Percentiles rank a stretch among this genome's conserved stretches.
Evolutionary conservation across 2,329 filamentous ascomycete genomes (phyloP).

Genomic region (Davidsoniella eucalypti): DNA sequence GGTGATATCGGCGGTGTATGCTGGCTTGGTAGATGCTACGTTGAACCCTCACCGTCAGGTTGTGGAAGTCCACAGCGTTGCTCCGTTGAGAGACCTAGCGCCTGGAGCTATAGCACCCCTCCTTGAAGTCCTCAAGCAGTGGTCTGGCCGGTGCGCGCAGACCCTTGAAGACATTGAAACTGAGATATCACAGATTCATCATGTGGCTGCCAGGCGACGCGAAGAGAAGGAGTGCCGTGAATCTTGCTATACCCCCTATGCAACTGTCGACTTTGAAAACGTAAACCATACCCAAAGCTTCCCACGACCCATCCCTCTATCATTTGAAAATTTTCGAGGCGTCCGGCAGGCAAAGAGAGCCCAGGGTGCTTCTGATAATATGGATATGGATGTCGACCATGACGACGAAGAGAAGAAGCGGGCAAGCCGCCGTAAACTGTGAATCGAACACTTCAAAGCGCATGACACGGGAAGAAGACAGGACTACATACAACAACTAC

Average conservation of each 20-base stretch:
- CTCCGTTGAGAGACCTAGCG: constrained; percentile 71
- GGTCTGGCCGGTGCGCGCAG: constrained; percentile 61
- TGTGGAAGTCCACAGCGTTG: constrained; percentile 64
- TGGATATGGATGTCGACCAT: constrained; percentile 39
- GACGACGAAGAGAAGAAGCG: constrained; percentile 33
- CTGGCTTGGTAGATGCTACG: constrained; percentile 63
- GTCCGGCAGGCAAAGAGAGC: constrained; percentile 8
- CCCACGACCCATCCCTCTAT: no score
- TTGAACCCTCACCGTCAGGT: constrained; percentile 62
- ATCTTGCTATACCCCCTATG: background rate
- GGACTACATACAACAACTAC: no score
- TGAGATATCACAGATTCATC: constrained; percentile 39
- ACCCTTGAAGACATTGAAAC: constrained; percentile 60
- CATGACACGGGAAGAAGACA: background rate
- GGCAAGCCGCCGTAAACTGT: constrained; percentile 38
- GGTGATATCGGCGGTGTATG: constrained; percentile 76
- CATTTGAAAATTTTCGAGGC: background rate
- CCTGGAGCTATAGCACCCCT: constrained; percentile 56
- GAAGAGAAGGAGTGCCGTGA: constrained; percentile 9
- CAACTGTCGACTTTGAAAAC: no score
- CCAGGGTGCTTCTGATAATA: constrained; percentile 30
- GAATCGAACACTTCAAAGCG: constrained; percentile 11
- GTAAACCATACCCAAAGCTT: background rate
- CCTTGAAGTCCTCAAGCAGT: constrained; percentile 50
- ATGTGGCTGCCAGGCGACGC: constrained; percentile 17